A percentile compares a stretch with the other conserved stretches of the same genome.
Evolutionary conservation across 176 grass and related monocot species (phyloP).

Genomic region (Elymus sibiricus): DNA sequence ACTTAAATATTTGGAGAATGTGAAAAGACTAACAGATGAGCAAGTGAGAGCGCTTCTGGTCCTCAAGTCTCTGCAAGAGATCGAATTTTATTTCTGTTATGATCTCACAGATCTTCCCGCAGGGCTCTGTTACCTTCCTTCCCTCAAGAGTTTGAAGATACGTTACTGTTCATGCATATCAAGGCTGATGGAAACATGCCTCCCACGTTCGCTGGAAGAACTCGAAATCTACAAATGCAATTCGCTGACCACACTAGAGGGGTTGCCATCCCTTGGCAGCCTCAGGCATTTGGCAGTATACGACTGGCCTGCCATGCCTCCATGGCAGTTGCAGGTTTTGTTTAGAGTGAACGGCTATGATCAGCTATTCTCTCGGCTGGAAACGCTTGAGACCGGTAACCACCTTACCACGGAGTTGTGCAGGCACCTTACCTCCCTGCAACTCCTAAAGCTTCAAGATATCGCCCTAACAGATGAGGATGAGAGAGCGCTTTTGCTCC

Average conservation of each 20-base stretch:
- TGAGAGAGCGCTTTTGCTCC: conserved; percentile 7
- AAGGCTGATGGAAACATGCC: background rate
- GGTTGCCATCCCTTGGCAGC: background rate
- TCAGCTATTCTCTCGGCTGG: background rate
- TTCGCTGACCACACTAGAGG: background rate
- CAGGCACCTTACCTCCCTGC: conserved; percentile 20
- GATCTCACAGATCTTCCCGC: background rate
- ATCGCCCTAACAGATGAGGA: conserved; percentile 18
- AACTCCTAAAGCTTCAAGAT: rapidly evolving
- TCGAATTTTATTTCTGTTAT: rapidly evolving
- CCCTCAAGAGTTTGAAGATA: background rate
- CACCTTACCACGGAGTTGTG: conserved; percentile 19
- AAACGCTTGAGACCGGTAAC: no score
- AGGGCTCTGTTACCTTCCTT: background rate
- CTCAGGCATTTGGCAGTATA: background rate
- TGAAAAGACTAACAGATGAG: conserved; percentile 1
- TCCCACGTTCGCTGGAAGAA: background rate
- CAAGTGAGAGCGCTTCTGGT: conserved; percentile 4
- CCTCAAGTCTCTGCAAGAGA: background rate
- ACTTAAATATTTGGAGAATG: background rate
- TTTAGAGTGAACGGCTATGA: no score
- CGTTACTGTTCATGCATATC: background rate
- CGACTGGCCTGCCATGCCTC: rapidly evolving
- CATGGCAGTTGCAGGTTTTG: no score
- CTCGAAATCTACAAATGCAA: background rate